A percentile compares a stretch with the other conserved stretches of the same genome.
Evolutionary conservation across 2,329 filamentous ascomycete genomes (phyloP).

Genomic region (Lizonia empirigonia): DNA sequence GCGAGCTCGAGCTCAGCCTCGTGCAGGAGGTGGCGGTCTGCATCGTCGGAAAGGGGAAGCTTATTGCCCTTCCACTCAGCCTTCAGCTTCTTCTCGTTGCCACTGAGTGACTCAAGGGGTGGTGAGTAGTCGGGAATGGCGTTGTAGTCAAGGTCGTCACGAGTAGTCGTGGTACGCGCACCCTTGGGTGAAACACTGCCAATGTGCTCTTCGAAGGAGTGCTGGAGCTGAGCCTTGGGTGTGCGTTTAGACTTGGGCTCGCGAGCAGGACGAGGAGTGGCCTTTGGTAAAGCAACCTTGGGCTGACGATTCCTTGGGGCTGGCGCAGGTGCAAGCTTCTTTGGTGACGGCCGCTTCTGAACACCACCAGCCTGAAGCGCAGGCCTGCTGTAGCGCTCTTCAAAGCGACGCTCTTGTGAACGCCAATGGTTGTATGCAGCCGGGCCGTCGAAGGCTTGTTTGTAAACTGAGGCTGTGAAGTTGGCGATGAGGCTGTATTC

Average conservation of each 20-base stretch:
- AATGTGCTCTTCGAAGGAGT: conserved; percentile 46
- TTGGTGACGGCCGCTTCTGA: conserved; percentile 44
- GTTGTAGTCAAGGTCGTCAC: conserved; percentile 82
- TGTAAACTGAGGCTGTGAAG: conserved; percentile 43
- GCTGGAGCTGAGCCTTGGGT: conserved; percentile 35
- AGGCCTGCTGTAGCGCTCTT: conserved; percentile 50
- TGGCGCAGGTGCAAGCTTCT: conserved; percentile 47
- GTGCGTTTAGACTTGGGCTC: conserved; percentile 45
- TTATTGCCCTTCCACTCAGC: conserved; percentile 85
- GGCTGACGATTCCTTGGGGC: conserved; percentile 38
- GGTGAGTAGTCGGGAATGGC: conserved; percentile 75
- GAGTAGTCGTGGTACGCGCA: conserved; percentile 61
- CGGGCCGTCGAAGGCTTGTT: conserved; percentile 49
- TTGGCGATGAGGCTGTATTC: conserved; percentile 46
- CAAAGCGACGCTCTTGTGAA: conserved; percentile 57
- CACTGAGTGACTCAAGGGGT: conserved; percentile 64
- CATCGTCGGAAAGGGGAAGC: conserved; percentile 70
- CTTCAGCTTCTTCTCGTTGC: conserved; percentile 73
- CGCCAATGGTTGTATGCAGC: conserved; percentile 35
- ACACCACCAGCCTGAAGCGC: conserved; percentile 48
- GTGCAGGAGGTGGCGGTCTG: conserved; percentile 72
- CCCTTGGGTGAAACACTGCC: conserved; percentile 44
- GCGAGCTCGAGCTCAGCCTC: conserved; percentile 78
- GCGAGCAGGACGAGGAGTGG: conserved; percentile 42
- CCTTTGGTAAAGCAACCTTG: conserved; percentile 43